Evolutionary conservation across 805 yeast genomes (phyloP), one percentile per base, ranked within the genome.

Genomic region (Teunomyces atbi): DNA sequence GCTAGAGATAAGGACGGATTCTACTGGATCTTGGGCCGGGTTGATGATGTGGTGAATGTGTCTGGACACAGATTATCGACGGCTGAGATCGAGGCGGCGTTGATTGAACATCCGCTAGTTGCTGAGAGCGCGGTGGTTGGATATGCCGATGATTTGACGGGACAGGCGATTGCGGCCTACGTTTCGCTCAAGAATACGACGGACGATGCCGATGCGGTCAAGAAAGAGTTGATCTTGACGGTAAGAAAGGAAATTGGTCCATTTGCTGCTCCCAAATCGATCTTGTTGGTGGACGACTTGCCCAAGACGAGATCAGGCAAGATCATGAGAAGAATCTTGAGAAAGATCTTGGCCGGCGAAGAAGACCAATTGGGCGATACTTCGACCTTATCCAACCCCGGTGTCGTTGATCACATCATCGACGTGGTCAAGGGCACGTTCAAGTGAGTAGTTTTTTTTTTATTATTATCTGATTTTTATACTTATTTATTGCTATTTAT

Each of bases 221-320:
- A 83, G 66, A 81, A 80, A 68, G 89, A 87, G 65, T 81, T 95
- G 53, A 79, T 90, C 48, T 73, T 90, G 69, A 89, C 89, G 51
- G 97, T 94, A 42, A 82, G 99, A 69, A 86, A 88, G 66, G 89
- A 86, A 61, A 90, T 90, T 66, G 96, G 96, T 38, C 89, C 89
- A 41, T 89, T 89, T 70, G 99, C 99, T 16, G 96, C 98, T 47
- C 99, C 99, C 62, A 91, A 91, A 70, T 74, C 83, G 42, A 83
- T 91, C 48, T 74, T 85, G 57, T 72, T 91, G 49, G 96, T 92
- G 46, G 84, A 82, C 50, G 98, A 94, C 64, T 81, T 94, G 68
- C 99, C 99, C 71, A 94, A 92, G 81, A 94, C 99, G 19, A 83
- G 99, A 74, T 89, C 97, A 8, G 99, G 99, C 58, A 94, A 94